Percentiles rank a stretch among this genome's conserved stretches.
phyloP scores from a whole-genome alignment of 2,329 filamentous ascomycete genomes.

The Ceratocystis cubensis region DNA sequence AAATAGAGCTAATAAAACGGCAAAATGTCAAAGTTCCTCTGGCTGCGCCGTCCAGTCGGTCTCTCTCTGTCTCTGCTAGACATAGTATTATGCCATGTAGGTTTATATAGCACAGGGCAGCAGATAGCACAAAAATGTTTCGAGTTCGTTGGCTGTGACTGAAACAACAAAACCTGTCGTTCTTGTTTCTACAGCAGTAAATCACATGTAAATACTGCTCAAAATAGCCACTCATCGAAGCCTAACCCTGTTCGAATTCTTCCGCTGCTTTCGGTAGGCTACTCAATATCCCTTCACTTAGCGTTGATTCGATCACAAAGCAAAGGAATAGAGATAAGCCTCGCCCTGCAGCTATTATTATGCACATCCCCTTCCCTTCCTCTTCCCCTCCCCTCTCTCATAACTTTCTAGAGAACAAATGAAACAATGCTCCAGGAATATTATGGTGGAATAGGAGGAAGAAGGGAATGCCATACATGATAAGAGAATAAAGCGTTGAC shows the following conservation, averaged over 20 bases:
- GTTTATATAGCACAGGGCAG: not conserved
- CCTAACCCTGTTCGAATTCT: not conserved
- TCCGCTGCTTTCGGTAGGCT: not conserved
- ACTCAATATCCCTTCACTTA: too few species aligned
- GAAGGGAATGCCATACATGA: not conserved
- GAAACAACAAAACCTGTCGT: not conserved
- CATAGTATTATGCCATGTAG: not conserved
- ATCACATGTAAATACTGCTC: not conserved
- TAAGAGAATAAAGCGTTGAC: not conserved
- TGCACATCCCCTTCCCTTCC: too few species aligned
- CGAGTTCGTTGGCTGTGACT: not conserved
- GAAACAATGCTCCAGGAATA: not conserved
- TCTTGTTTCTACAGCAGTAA: not conserved
- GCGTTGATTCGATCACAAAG: not conserved
- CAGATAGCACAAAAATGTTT: not conserved
- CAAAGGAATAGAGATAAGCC: not conserved
- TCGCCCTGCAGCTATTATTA: not conserved
- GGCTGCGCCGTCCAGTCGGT: not conserved
- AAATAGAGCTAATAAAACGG: not conserved
- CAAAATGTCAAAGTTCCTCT: not conserved
- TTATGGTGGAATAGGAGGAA: not conserved
- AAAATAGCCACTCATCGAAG: not conserved
- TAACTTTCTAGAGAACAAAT: not conserved
- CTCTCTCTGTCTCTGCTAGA: not conserved
- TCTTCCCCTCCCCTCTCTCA: not conserved